phyloP scores from a whole-genome alignment of 2,329 filamentous ascomycete species.

The Helicocarpus griseus region DNA sequence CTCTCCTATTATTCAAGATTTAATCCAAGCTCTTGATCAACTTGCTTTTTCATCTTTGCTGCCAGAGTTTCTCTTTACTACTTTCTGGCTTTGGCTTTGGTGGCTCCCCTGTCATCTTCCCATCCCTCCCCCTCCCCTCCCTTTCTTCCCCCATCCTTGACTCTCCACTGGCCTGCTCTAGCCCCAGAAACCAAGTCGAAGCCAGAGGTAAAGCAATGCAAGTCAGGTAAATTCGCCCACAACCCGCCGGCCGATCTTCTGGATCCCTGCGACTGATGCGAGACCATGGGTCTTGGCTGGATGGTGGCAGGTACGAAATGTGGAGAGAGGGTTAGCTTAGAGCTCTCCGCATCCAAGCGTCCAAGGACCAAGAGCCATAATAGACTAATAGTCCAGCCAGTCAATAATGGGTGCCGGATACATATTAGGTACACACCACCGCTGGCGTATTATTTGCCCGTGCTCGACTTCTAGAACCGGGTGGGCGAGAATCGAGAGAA shows the following conservation, averaged over 20 bases:
- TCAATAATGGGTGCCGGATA: neutral
- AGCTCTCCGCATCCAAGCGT: neutral
- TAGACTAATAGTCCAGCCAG: neutral
- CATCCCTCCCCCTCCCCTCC: constrained; percentile 2
- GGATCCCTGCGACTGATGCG: neutral
- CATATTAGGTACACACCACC: neutral
- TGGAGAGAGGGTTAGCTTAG: neutral
- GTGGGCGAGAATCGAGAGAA: too few species aligned
- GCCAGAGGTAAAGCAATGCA: too few species aligned
- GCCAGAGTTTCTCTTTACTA: neutral
- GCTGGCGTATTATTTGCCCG: neutral
- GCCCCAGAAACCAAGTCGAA: too few species aligned
- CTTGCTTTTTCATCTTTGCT: constrained; percentile 12
- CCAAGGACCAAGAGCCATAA: neutral
- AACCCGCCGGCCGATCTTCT: neutral
- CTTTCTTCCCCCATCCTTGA: constrained; percentile 6
- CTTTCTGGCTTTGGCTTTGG: constrained; percentile 6
- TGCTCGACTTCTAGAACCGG: neutral
- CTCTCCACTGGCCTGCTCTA: neutral
- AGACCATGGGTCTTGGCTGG: neutral
- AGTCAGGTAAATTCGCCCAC: neutral
- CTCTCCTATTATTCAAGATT: neutral
- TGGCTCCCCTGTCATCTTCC: constrained; percentile 9
- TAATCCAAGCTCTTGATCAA: constrained; percentile 9
- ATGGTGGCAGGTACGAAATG: neutral